Conservation (phyloP, 805 yeast species). For the Metschnikowia amazonensis region DNA sequence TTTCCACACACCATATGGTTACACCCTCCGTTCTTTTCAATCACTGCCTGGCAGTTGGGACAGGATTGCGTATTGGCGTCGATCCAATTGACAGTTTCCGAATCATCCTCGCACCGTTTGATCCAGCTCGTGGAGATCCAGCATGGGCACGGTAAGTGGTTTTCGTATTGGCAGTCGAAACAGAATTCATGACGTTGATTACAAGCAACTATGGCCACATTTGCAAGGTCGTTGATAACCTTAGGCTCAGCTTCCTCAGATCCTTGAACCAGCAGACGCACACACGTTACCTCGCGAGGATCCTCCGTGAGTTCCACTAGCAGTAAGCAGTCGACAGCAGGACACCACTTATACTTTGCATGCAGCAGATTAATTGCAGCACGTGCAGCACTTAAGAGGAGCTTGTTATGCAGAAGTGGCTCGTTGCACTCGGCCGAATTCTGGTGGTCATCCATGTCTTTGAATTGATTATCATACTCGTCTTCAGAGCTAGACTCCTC, state of each 20-base stretch:
- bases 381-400: slow-evolving; percentile 14
- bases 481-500: slow-evolving; percentile 1
- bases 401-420: slow-evolving; percentile 11
- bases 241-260: slow-evolving; percentile 3
- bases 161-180: slow-evolving; percentile 66
- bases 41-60: slow-evolving; percentile 73
- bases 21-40: slow-evolving; percentile 95
- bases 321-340: slow-evolving; percentile 72
- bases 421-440: slow-evolving; percentile 3
- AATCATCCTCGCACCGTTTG: slow-evolving; percentile 75
- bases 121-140: slow-evolving; percentile 66
- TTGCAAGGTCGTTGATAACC: slow-evolving; percentile 11
- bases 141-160: slow-evolving; percentile 87
- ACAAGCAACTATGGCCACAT: slow-evolving; percentile 71
- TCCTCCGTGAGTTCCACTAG: slow-evolving; percentile 40
- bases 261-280: slow-evolving; percentile 13
- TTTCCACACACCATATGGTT: slow-evolving; percentile 89
- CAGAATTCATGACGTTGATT: slow-evolving; percentile 69
- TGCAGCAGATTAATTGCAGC: slow-evolving; percentile 18
- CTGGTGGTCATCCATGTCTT: neutral
- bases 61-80: slow-evolving; percentile 80
- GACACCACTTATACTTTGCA: slow-evolving; percentile 68
- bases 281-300: slow-evolving; percentile 9
- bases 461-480: slow-evolving; percentile 1
- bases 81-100: slow-evolving; percentile 87